These are phyloP conservation scores for Aspergillus saccharolyticus DNA, from an alignment of 495 filamentous ascomycete species.

Conservation along the genomic window DNA sequence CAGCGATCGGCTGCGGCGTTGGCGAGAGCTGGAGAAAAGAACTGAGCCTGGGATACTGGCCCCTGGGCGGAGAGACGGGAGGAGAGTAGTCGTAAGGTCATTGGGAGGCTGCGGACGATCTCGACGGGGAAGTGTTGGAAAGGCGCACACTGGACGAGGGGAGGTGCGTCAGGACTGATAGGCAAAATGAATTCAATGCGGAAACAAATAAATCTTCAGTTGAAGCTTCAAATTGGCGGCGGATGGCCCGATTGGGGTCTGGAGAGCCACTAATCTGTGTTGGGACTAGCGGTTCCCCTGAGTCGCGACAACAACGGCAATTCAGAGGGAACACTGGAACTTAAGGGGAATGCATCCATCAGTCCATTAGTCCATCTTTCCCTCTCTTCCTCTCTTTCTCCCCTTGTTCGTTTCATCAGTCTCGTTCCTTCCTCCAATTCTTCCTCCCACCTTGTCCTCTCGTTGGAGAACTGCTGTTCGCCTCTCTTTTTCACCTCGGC, in stretches of 20 bases:
- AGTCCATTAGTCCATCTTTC: conserved; percentile 9
- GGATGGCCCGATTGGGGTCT: conserved; percentile 22
- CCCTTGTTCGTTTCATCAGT: conserved; percentile 6
- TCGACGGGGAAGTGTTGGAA: background rate
- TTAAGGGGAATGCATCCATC: conserved; percentile 32
- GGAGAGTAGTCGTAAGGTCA: conserved; percentile 21
- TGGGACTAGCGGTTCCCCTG: conserved; percentile 34
- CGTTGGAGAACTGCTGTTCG: conserved; percentile 1
- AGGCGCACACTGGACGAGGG: background rate
- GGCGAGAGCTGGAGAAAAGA: conserved; percentile 13
- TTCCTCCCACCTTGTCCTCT: background rate
- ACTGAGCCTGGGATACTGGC: conserved; percentile 9
- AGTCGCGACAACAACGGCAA: conserved; percentile 26
- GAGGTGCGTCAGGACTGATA: background rate
- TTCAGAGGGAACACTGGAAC: conserved; percentile 23
- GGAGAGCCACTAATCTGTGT: conserved; percentile 31
- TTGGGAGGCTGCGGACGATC: background rate
- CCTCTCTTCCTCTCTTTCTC: conserved; percentile 20
- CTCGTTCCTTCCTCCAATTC: conserved; percentile 1
- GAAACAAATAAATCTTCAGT: conserved; percentile 9
- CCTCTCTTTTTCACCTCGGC: conserved; percentile 3
- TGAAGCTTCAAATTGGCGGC: conserved; percentile 18
- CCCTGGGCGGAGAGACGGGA: conserved; percentile 14
- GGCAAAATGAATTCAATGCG: background rate
- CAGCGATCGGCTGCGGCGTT: conserved; percentile 12